These are phyloP conservation scores for Pyrenophora seminiperda DNA, from an alignment of 2,329 filamentous ascomycete species.

Conservation along the genomic window DNA sequence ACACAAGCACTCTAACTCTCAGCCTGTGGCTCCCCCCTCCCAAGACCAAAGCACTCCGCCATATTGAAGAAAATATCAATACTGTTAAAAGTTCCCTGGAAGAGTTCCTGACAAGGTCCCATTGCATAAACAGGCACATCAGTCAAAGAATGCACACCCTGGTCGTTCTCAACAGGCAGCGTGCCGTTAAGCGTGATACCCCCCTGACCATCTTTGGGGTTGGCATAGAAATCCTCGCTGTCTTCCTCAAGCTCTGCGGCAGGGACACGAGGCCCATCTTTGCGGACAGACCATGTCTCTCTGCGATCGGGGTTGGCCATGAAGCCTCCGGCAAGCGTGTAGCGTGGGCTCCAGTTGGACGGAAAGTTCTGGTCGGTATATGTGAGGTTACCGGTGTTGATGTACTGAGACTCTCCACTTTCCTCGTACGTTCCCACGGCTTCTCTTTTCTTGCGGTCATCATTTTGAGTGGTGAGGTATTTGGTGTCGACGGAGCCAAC, in stretches of 20 bases:
- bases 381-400: conserved; percentile 61
- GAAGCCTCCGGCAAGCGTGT: conserved; percentile 76
- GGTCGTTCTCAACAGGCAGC: conserved; percentile 63
- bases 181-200: conserved; percentile 80
- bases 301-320: conserved; percentile 74
- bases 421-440: conserved; percentile 75
- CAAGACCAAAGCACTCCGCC: conserved; percentile 66
- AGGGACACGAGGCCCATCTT: conserved; percentile 66
- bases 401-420: conserved; percentile 78
- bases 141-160: conserved; percentile 56
- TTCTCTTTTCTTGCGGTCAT: conserved; percentile 73
- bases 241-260: conserved; percentile 59
- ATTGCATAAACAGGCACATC: conserved; percentile 68
- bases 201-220: conserved; percentile 66
- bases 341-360: conserved; percentile 81
- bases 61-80: conserved; percentile 79
- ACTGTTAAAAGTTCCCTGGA: conserved; percentile 72
- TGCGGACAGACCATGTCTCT: conserved; percentile 76
- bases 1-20: neutral
- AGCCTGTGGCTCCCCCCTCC: neutral
- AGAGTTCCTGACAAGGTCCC: conserved; percentile 78
- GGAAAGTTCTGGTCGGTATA: conserved; percentile 76
- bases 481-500: conserved; percentile 81
- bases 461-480: conserved; percentile 69
- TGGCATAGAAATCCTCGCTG: conserved; percentile 66